Evolutionary conservation across 345 rosid species (phyloP).

Genomic region (Brassica nigra): DNA sequence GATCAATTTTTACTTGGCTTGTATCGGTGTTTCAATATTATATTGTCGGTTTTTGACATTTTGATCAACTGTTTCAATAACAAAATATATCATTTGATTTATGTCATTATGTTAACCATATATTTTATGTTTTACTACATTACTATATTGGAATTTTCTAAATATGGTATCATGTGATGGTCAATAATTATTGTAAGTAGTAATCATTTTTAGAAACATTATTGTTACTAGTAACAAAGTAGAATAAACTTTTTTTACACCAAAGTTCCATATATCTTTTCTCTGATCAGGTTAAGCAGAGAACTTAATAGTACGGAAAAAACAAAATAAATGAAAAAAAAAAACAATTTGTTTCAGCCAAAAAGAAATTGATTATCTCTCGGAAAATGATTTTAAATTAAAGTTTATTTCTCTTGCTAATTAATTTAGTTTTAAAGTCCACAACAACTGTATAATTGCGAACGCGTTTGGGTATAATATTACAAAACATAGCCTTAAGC

Average conservation of each 20-base stretch:
- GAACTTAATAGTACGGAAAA: not conserved
- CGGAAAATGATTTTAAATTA: not conserved
- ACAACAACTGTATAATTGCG: not conserved
- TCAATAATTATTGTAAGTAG: not conserved
- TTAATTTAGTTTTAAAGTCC: not conserved
- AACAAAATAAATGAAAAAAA: no score
- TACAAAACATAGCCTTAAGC: slow-evolving; percentile 8
- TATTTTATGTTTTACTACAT: not conserved
- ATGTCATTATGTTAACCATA: not conserved
- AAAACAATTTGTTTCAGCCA: not conserved
- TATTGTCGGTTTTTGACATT: no score
- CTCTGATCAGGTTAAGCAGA: no score
- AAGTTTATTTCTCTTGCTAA: not conserved
- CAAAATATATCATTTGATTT: not conserved
- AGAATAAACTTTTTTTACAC: not conserved
- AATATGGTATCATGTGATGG: not conserved
- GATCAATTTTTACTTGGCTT: not conserved
- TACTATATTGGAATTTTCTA: not conserved
- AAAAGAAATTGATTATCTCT: not conserved
- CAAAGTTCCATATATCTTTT: no score
- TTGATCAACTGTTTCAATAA: no score
- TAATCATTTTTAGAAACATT: not conserved
- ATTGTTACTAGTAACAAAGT: not conserved
- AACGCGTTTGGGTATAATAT: slow-evolving; percentile 11
- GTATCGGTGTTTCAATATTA: not conserved